Base-by-base conservation (phyloP, 768 basidiomycete genomes). In the Rhizopogon vesiculosus region DNA sequence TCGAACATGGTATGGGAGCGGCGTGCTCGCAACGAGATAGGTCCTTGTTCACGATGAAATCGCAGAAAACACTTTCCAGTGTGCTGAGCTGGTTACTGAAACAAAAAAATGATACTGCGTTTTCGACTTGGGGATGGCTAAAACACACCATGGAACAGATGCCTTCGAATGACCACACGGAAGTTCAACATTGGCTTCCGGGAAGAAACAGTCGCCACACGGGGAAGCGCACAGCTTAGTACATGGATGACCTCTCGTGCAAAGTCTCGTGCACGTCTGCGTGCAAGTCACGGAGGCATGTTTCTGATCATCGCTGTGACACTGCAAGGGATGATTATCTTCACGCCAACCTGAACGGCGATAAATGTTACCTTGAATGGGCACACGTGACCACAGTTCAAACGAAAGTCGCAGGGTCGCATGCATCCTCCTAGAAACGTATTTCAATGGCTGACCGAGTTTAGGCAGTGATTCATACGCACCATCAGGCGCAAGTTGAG, bases 321-420 rank as follows among this genome's bases (percentile, higher is more conserved):
- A 87, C 81, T 87, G 56, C 9, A n/a, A 25, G n/a, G 25, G 4
- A 19, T 29, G 38, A 39, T 41, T 2, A 31, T 28, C 3, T 5
- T 8, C 2, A 44, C 16, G 1, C 22, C 5, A 28, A 43, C 8
- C 16, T 9, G 3, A 33, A 31, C 42, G 22, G 13, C n/a, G 9
- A 39, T 10, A 9, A 2, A 53, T 15, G 67, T 40, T 64, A 84
- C 85, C 68, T 82, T 81, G 57, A 76, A 84, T 0, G 83, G 81
- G 61, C 87, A 89, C 3, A 75, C 67, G 62, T 89, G 87, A 2
- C 87, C 87, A 59, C 87, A 89, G 19, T 69, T 66, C 28, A 89
- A 68, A 16, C 74, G 70, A 9, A 71, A 69, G 35, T 76, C 75
- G 56, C 87, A 89, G 4, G 78, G 73, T n/a, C 69, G 69, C 51